A percentile compares a stretch with the other conserved stretches of the same genome.
These are phyloP conservation scores for Sanghuangporus sanghuang DNA, from an alignment of 1,284 basidiomycete species.

Conservation along the genomic window DNA sequence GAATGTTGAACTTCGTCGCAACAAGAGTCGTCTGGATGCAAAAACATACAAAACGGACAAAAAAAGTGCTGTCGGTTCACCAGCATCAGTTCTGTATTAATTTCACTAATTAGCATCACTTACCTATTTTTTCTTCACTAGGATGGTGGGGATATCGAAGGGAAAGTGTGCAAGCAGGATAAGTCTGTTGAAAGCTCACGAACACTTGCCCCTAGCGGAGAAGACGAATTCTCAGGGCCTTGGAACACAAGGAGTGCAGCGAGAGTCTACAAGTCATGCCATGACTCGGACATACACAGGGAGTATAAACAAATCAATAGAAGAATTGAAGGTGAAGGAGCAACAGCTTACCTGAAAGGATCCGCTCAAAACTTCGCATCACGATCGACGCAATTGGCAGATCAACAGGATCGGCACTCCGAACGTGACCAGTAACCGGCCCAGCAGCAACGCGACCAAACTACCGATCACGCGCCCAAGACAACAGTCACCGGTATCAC, in stretches of 20 bases:
- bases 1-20: neutral
- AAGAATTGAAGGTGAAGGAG: neutral
- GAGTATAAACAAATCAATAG: neutral
- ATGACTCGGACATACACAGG: neutral
- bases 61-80: neutral
- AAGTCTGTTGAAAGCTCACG: neutral
- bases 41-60: neutral
- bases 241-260: neutral
- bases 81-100: neutral
- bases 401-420: too few species aligned
- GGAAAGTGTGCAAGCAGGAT: neutral
- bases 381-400: too few species aligned
- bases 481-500: too few species aligned
- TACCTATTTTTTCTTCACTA: neutral
- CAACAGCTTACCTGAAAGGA: too few species aligned
- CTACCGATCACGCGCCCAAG: too few species aligned
- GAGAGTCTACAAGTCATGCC: neutral
- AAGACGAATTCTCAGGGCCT: neutral
- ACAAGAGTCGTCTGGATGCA: too few species aligned
- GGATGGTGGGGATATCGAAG: neutral
- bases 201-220: neutral
- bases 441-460: too few species aligned
- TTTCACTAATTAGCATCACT: neutral
- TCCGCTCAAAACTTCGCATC: too few species aligned
- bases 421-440: too few species aligned